phyloP scores from a whole-genome alignment of 176 grass and related monocot genomes.

The Olyra latifolia region DNA sequence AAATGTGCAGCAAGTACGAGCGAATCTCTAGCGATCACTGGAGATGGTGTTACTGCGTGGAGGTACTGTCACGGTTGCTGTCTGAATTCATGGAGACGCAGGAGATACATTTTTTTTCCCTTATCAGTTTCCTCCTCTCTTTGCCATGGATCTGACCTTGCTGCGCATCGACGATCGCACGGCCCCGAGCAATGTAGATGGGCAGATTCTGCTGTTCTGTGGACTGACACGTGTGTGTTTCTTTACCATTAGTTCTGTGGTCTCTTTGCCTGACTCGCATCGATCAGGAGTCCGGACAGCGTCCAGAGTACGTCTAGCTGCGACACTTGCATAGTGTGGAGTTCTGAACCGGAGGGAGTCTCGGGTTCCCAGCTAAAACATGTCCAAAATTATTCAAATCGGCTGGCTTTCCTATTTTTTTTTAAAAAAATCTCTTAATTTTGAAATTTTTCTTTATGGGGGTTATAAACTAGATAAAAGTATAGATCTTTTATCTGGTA shows the following conservation, averaged over 20 bases:
- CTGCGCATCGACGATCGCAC: background rate
- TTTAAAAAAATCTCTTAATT: background rate
- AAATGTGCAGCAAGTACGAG: constrained; percentile 26
- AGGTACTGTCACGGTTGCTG: background rate
- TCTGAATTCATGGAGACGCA: constrained; percentile 17
- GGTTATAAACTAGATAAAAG: background rate
- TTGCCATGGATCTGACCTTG: background rate
- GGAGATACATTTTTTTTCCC: background rate
- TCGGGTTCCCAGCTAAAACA: background rate
- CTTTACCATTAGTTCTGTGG: background rate
- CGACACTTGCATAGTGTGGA: background rate
- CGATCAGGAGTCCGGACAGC: background rate
- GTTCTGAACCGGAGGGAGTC: no score
- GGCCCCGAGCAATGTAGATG: background rate
- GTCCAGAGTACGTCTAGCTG: background rate
- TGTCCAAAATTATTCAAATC: background rate
- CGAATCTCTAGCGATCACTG: constrained; percentile 16
- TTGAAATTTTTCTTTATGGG: background rate
- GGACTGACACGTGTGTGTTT: background rate
- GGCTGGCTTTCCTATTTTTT: background rate
- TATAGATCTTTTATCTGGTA: no score
- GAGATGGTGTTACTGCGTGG: background rate
- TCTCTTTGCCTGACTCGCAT: background rate
- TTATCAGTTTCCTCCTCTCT: background rate
- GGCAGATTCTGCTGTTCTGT: background rate